These are phyloP conservation scores for Cajanus cajan DNA, from an alignment of 306 rosid species.

Conservation along the genomic window DNA sequence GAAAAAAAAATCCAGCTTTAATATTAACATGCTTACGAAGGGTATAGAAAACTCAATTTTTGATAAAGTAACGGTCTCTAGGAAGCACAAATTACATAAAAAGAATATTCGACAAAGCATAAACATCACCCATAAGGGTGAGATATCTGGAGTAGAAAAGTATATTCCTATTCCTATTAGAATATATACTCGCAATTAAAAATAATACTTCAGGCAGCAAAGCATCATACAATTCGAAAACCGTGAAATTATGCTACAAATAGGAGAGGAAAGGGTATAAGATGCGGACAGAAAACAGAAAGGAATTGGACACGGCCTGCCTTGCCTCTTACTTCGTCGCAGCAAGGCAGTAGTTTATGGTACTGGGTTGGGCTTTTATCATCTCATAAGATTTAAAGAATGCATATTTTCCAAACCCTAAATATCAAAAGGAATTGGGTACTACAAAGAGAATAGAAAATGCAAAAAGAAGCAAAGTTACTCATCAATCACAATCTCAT, in stretches of 20 bases:
- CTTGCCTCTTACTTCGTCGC: too few relatives aligned
- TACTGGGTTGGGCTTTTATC: not conserved
- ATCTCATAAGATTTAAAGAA: not conserved
- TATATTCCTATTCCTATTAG: not conserved
- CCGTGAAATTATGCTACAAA: not conserved
- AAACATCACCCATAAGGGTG: not conserved
- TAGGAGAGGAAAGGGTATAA: not conserved
- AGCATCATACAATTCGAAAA: not conserved
- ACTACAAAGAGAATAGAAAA: not conserved
- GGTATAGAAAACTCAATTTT: not conserved
- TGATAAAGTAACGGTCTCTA: not conserved
- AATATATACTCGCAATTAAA: not conserved
- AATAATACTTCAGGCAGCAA: not conserved
- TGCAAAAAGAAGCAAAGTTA: not conserved
- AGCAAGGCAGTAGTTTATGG: not conserved
- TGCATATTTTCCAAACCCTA: not conserved
- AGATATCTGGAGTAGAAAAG: not conserved
- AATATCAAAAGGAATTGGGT: not conserved
- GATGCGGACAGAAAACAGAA: not conserved
- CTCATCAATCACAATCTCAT: not conserved
- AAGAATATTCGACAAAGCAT: not conserved
- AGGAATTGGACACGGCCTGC: not conserved
- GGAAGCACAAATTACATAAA: not conserved
- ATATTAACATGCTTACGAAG: not conserved
- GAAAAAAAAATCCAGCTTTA: not conserved